Conservation (phyloP, 2,329 filamentous ascomycete species). For the Zasmidium angulare region DNA sequence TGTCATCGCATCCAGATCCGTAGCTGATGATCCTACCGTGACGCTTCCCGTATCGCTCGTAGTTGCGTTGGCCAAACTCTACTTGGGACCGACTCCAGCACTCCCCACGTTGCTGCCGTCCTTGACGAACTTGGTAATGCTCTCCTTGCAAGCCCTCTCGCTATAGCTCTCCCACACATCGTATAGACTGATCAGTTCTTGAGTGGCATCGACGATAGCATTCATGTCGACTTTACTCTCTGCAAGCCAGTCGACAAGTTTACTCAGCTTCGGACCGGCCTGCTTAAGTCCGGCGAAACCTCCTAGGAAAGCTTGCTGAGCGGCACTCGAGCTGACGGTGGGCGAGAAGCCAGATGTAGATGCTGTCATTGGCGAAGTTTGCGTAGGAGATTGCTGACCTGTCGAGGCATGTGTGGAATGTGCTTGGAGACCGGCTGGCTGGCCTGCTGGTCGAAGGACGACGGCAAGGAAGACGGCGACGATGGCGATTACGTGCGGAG, state of each 20-base stretch:
- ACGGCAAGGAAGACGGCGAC: slow-evolving; percentile 81
- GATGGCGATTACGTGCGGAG: slow-evolving; percentile 85
- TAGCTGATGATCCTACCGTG: too few species aligned
- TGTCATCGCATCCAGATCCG: too few species aligned
- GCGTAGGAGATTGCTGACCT: slow-evolving; percentile 9
- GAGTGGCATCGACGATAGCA: slow-evolving; percentile 82
- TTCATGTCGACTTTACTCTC: slow-evolving; percentile 84
- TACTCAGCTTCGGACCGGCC: slow-evolving; percentile 40
- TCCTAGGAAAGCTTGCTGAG: slow-evolving; percentile 37
- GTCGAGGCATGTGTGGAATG: slow-evolving; percentile 33
- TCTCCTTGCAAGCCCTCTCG: slow-evolving; percentile 65
- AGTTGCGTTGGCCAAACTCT: neutral
- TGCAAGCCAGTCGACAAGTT: slow-evolving; percentile 75
- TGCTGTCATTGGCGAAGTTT: slow-evolving; percentile 27
- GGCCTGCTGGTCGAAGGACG: slow-evolving; percentile 69
- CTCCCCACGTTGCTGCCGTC: slow-evolving; percentile 41
- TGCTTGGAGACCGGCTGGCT: slow-evolving; percentile 44
- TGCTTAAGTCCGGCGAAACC: slow-evolving; percentile 35
- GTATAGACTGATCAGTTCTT: slow-evolving; percentile 88
- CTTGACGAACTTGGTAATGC: slow-evolving; percentile 63
- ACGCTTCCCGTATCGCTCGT: neutral
- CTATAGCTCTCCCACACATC: slow-evolving; percentile 69
- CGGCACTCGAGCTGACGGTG: slow-evolving; percentile 26
- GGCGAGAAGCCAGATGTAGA: slow-evolving; percentile 19
- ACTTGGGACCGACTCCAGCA: slow-evolving; percentile 11